phyloP scores from a whole-genome alignment of 257 asterid species.

The Solanum virginianum region DNA sequence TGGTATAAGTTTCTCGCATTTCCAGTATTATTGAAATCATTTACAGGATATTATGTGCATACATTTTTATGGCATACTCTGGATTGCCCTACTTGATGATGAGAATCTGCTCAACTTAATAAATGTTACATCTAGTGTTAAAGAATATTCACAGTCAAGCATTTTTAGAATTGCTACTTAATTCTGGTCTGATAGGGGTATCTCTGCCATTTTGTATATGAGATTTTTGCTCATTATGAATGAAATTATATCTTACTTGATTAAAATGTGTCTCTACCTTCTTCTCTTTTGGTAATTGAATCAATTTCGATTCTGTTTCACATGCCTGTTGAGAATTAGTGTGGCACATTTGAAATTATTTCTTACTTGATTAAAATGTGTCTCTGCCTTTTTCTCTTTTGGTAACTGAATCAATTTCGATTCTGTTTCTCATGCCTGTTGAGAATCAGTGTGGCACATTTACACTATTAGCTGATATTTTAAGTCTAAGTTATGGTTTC shows the following conservation, averaged over 20 bases:
- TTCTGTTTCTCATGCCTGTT: neutral
- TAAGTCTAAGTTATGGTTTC: neutral
- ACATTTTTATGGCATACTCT: neutral
- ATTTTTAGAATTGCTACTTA: neutral
- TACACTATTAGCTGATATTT: neutral
- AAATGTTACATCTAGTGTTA: neutral
- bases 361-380: neutral
- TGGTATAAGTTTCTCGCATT: slow-evolving; percentile 27
- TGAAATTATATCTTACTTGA: neutral
- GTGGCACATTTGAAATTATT: neutral
- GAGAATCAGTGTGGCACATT: neutral
- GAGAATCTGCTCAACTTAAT: neutral
- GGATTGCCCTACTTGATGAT: neutral
- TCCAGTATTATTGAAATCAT: neutral
- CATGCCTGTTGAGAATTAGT: neutral
- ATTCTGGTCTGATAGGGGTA: neutral
- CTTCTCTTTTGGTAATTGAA: neutral
- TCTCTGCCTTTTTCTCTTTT: neutral
- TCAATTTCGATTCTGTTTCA: neutral
- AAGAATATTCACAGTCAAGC: neutral
- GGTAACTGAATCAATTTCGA: neutral
- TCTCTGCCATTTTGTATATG: neutral
- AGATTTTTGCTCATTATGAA: neutral
- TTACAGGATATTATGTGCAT: neutral
- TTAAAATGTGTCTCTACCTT: neutral